Percentiles rank a stretch among this genome's conserved stretches.
These are phyloP conservation scores for Solanum infundibuliforme DNA, from an alignment of 257 asterid genomes.

Conservation along the genomic window DNA sequence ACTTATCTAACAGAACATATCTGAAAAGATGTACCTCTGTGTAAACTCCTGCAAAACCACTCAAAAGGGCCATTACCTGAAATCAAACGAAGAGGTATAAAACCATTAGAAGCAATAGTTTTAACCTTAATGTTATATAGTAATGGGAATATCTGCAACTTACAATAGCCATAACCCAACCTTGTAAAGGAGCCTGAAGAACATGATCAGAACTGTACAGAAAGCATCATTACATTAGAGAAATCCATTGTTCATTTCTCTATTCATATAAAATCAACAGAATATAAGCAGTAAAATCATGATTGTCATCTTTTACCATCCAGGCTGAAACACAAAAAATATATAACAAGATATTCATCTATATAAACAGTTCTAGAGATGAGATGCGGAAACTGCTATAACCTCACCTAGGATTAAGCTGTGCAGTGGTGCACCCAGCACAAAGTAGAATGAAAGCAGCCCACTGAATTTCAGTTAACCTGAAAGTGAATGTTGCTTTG, in stretches of 20 bases:
- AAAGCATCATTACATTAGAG: slow-evolving; percentile 17
- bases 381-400: slow-evolving; percentile 5
- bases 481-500: slow-evolving; percentile 13
- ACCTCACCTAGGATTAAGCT: slow-evolving; percentile 82
- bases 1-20: not conserved
- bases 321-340: slow-evolving; percentile 1
- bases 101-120: not conserved
- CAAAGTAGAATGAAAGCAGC: slow-evolving; percentile 88
- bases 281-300: not conserved
- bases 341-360: not conserved
- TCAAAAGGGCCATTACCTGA: slow-evolving; percentile 97
- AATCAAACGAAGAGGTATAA: slow-evolving; percentile 2
- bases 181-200: slow-evolving; percentile 83
- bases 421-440: slow-evolving; percentile 99
- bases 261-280: not conserved
- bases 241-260: not conserved
- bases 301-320: not conserved
- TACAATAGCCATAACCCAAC: slow-evolving; percentile 99
- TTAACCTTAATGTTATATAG: not conserved
- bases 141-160: slow-evolving; percentile 33
- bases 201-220: slow-evolving; percentile 78
- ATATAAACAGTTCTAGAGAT: not conserved
- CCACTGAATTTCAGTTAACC: slow-evolving; percentile 97
- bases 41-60: slow-evolving; percentile 99
- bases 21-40: slow-evolving; percentile 64